These are phyloP conservation scores for Orychophragmus violaceus DNA, from an alignment of 345 rosid genomes.

Conservation along the genomic window DNA sequence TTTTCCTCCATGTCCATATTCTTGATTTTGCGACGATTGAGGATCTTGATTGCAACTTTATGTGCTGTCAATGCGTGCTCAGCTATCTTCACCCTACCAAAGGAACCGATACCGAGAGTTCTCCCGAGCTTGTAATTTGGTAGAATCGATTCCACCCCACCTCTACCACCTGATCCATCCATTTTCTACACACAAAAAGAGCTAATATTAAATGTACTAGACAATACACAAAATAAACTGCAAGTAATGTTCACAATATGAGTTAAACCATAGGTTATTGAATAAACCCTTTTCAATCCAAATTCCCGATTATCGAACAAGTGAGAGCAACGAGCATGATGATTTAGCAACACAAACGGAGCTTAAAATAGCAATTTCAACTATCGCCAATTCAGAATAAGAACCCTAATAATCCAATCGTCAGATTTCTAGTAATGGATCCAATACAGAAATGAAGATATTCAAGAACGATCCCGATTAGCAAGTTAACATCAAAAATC, in stretches of 20 bases:
- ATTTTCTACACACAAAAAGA: conserved; percentile 24
- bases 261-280: not conserved
- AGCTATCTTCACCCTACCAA: conserved; percentile 91
- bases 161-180: conserved; percentile 53
- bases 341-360: not conserved
- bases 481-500: not conserved
- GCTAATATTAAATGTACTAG: not conserved
- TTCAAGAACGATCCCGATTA: not conserved
- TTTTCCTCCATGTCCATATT: conserved; percentile 85
- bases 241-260: not conserved
- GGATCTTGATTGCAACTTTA: conserved; percentile 95
- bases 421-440: conserved; percentile 9
- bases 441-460: not conserved
- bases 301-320: not conserved
- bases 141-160: conserved; percentile 48
- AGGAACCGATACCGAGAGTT: conserved; percentile 87
- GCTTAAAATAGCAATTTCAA: conserved; percentile 17
- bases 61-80: conserved; percentile 76
- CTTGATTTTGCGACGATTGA: conserved; percentile 72
- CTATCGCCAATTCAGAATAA: not conserved
- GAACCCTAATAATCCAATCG: conserved; percentile 17
- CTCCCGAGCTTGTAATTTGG: conserved; percentile 78
- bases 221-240: not conserved
- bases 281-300: not conserved
- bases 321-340: not conserved